These are phyloP conservation scores for Saturnispora sanitii DNA, from an alignment of 805 yeast species.

Conservation along the genomic window DNA sequence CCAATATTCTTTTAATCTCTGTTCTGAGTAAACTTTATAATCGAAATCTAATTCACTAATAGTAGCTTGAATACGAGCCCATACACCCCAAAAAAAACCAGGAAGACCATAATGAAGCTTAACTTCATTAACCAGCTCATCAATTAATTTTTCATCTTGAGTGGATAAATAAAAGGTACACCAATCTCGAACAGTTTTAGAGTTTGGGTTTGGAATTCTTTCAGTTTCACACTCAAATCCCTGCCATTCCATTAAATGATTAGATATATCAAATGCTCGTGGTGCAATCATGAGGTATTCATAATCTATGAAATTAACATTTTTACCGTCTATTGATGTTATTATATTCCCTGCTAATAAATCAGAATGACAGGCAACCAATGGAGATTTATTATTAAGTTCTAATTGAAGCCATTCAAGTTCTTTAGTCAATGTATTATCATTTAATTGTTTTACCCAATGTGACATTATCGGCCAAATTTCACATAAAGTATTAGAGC, in stretches of 20 bases:
- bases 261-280: constrained; percentile 64
- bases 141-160: constrained; percentile 21
- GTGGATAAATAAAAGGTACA: constrained; percentile 41
- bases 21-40: constrained; percentile 49
- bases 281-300: constrained; percentile 69
- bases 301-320: constrained; percentile 56
- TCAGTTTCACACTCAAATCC: constrained; percentile 62
- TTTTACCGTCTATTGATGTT: constrained; percentile 19
- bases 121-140: constrained; percentile 44
- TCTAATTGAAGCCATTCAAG: constrained; percentile 42
- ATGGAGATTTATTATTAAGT: constrained; percentile 37
- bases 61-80: constrained; percentile 69
- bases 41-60: constrained; percentile 66
- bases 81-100: constrained; percentile 77
- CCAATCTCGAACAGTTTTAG: constrained; percentile 46
- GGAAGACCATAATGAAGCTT: constrained; percentile 63
- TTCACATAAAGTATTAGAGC: constrained; percentile 16
- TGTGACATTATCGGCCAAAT: constrained; percentile 51
- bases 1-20: constrained; percentile 59
- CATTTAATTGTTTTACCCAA: constrained; percentile 55
- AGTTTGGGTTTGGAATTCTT: constrained; percentile 38
- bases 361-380: constrained; percentile 63
- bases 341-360: constrained; percentile 66
- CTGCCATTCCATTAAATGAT: constrained; percentile 74
- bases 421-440: constrained; percentile 38